Conservation (phyloP, 192 early-diverging fungal species). For the Diversispora epigaea region DNA sequence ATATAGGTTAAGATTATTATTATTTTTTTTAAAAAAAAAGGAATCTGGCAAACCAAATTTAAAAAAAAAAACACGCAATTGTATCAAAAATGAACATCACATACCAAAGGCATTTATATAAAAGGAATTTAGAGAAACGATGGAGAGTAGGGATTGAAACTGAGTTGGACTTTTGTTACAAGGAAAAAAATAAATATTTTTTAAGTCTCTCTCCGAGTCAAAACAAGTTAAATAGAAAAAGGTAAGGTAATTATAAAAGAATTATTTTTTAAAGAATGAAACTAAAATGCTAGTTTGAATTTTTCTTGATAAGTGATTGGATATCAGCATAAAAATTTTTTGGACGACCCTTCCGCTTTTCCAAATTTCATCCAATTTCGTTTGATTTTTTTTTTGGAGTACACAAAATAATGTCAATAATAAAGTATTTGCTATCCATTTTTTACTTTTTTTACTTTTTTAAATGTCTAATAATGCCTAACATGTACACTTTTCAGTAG, state of each 20-base stretch:
- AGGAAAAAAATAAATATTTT: not conserved
- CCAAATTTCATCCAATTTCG: no score
- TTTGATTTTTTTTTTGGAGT: not conserved
- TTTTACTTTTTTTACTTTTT: no score
- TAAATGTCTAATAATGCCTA: not conserved
- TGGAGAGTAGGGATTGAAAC: conserved; percentile 22
- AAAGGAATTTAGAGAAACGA: not conserved
- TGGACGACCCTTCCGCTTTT: not conserved
- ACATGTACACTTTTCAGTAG: not conserved
- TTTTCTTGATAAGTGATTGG: conserved; percentile 14
- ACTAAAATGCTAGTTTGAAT: not conserved
- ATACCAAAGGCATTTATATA: conserved; percentile 25
- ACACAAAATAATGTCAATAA: conserved; percentile 8
- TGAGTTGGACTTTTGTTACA: conserved; percentile 28
- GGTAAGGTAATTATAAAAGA: conserved; percentile 4
- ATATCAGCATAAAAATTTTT: not conserved
- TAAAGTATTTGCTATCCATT: not conserved
- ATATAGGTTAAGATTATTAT: not conserved
- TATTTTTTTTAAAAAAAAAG: not conserved
- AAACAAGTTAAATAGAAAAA: not conserved
- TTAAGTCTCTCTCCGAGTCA: not conserved
- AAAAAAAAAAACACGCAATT: not conserved
- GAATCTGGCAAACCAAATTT: not conserved
- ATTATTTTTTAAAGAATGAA: conserved; percentile 24
- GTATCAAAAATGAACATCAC: no score